A percentile compares a stretch with the other conserved stretches of the same genome.
phyloP scores from a whole-genome alignment of 805 yeast species.

The Hanseniaspora jakobsenii region DNA sequence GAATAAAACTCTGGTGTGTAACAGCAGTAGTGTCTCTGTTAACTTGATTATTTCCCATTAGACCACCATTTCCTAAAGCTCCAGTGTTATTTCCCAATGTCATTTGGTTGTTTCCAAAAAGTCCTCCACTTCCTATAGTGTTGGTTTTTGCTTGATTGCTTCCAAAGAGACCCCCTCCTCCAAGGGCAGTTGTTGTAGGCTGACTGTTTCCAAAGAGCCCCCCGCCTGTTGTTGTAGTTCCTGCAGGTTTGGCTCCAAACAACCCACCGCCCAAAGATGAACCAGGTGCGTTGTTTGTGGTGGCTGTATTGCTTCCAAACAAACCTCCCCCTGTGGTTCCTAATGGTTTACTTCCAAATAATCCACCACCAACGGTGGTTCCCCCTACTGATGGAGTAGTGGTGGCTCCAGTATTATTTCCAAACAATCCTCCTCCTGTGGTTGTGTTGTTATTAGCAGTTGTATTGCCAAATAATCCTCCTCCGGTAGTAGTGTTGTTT shows the following conservation, averaged over 20 bases:
- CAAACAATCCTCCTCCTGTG: conserved; percentile 35
- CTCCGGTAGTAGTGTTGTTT: conserved; percentile 19
- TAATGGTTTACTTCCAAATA: conserved; percentile 26
- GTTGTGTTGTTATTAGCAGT: conserved; percentile 13
- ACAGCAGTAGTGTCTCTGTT: too few species aligned
- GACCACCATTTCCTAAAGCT: background rate
- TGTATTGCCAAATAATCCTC: conserved; percentile 37
- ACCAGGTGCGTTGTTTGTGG: conserved; percentile 21
- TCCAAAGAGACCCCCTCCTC: too few species aligned
- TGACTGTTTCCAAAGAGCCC: conserved; percentile 20
- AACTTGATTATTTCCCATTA: background rate
- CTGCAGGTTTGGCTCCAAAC: conserved; percentile 28
- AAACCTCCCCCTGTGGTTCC: conserved; percentile 19
- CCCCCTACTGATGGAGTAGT: conserved; percentile 22
- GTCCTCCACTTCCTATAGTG: conserved; percentile 20
- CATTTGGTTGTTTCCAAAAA: conserved; percentile 18
- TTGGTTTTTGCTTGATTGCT: too few species aligned
- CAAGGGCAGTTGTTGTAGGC: conserved; percentile 20
- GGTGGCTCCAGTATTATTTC: conserved; percentile 20
- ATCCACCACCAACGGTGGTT: conserved; percentile 26
- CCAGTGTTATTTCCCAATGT: background rate
- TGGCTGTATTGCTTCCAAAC: conserved; percentile 21
- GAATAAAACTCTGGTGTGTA: conserved; percentile 28
- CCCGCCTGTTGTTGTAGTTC: conserved; percentile 21
- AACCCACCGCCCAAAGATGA: conserved; percentile 23